A percentile compares a stretch with the other conserved stretches of the same genome.
Conservation (phyloP, 192 early-diverging fungal genomes). For the Coemansia sp. region DNA sequence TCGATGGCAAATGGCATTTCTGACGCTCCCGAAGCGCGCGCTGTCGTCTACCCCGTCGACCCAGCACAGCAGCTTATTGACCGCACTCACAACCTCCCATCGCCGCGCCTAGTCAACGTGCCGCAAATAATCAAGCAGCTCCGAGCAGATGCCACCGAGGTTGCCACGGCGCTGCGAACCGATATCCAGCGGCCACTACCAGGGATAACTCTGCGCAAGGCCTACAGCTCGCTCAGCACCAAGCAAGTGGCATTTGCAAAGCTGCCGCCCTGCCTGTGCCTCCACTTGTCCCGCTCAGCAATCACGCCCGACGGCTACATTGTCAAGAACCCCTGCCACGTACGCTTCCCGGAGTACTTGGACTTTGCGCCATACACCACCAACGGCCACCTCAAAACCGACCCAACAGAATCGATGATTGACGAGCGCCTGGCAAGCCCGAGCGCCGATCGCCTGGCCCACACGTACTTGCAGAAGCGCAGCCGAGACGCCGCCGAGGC, state of each 20-base stretch:
- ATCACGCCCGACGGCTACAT: conserved; percentile 71
- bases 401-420: conserved; percentile 62
- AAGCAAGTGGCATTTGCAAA: conserved; percentile 85
- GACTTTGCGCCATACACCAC: conserved; percentile 76
- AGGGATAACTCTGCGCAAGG: conserved; percentile 40
- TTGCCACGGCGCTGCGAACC: conserved; percentile 45
- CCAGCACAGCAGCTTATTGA: conserved; percentile 37
- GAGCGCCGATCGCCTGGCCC: not conserved
- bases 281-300: conserved; percentile 85
- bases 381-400: conserved; percentile 57
- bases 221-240: conserved; percentile 58
- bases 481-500: conserved; percentile 40
- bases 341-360: conserved; percentile 80
- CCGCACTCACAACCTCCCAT: conserved; percentile 22
- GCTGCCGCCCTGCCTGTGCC: conserved; percentile 75
- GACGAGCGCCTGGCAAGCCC: conserved; percentile 10
- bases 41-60: conserved; percentile 35
- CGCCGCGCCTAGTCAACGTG: conserved; percentile 42
- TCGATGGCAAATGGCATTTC: not conserved
- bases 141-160: conserved; percentile 27
- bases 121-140: conserved; percentile 36
- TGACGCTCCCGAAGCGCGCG: not conserved
- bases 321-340: conserved; percentile 81
- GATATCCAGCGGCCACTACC: conserved; percentile 56
- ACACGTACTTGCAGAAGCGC: conserved; percentile 14